Conservation (phyloP, 164 flowering plant species). For the Akebia trifoliata region DNA sequence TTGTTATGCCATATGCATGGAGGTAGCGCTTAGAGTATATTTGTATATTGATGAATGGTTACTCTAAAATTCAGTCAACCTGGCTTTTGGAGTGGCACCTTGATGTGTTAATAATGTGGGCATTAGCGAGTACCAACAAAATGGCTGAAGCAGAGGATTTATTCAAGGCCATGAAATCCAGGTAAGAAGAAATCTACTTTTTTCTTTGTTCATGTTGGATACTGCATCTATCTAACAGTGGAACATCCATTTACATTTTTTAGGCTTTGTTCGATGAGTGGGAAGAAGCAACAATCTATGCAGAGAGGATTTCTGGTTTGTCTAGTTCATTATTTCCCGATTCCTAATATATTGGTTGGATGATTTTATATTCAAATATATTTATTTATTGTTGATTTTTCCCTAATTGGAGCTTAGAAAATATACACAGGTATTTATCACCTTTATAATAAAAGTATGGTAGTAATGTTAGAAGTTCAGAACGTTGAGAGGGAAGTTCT, state of each 20-base stretch:
- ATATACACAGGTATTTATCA: not conserved
- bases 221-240: not conserved
- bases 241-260: conserved; percentile 4
- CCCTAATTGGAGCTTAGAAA: not conserved
- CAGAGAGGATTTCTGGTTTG: conserved; percentile 60
- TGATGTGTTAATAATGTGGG: conserved; percentile 77
- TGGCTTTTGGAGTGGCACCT: conserved; percentile 86
- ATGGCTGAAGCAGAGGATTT: conserved; percentile 52
- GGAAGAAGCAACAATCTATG: conserved; percentile 65
- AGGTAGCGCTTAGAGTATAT: not conserved
- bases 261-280: conserved; percentile 46
- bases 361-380: too few relatives aligned
- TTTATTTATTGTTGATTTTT: not conserved
- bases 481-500: not conserved
- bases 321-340: not conserved
- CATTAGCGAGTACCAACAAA: conserved; percentile 48
- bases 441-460: not conserved
- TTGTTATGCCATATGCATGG: not conserved
- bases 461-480: not conserved
- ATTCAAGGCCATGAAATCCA: conserved; percentile 51
- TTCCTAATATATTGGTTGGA: not conserved
- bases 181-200: conserved; percentile 29
- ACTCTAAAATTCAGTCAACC: conserved; percentile 29
- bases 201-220: not conserved
- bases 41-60: not conserved